phyloP scores from a whole-genome alignment of 139 green algal genomes.

The Closterium sp. region DNA sequence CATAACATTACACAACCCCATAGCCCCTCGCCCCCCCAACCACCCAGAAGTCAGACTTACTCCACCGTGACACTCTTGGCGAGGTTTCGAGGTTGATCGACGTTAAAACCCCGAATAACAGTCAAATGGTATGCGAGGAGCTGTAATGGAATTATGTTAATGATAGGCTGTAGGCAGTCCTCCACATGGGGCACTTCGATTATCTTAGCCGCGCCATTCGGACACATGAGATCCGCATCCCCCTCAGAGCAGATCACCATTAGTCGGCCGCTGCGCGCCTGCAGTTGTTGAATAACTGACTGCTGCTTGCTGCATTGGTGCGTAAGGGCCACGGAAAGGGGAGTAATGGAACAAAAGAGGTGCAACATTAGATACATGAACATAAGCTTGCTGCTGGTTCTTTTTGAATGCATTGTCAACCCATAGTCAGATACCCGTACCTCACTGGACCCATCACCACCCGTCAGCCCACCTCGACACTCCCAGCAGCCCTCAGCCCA shows the following conservation, averaged over 20 bases:
- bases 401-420: no score
- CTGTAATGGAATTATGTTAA: slow-evolving; percentile 94
- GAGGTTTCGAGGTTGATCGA: slow-evolving; percentile 96
- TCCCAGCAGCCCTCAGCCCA: slow-evolving; percentile 49
- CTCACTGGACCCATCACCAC: no score
- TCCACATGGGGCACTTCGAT: slow-evolving; percentile 69
- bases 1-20: no score
- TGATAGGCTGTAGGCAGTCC: slow-evolving; percentile 85
- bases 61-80: slow-evolving; percentile 92
- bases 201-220: slow-evolving; percentile 50
- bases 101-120: slow-evolving; percentile 85
- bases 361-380: no score
- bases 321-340: background rate
- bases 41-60: slow-evolving; percentile 13
- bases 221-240: slow-evolving; percentile 60
- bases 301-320: slow-evolving; percentile 79
- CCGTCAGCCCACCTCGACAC: slow-evolving; percentile 3
- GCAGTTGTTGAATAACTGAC: slow-evolving; percentile 86
- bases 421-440: no score
- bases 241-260: slow-evolving; percentile 83
- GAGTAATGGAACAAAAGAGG: background rate
- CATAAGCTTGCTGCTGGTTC: no score
- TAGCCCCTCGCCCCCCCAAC: background rate
- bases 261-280: slow-evolving; percentile 49
- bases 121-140: slow-evolving; percentile 94